Evolutionary conservation across 768 basidiomycete genomes (phyloP), one percentile per base, ranked within the genome.

Genomic region (Russula ochroleuca): DNA sequence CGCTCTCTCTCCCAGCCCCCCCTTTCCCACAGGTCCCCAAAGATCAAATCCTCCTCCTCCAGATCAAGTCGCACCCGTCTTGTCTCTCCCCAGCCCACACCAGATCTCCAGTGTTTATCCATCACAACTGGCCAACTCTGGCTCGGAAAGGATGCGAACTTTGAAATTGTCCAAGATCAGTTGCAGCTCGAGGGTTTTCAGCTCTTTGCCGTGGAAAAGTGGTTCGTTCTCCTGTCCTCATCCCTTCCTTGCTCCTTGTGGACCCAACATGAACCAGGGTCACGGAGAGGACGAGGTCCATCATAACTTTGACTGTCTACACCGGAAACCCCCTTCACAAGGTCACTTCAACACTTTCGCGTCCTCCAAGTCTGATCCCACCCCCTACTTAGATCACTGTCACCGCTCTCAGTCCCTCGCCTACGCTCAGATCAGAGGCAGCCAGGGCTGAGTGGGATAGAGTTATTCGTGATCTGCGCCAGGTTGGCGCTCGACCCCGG

Each of bases 121-220:
- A 2, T 43, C 19, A 57, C 63, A 28, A 23, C 64, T 7, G 71
- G 67, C 17, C 58, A 68, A 33, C 31, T 69, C 37, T 83, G 83
- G 81, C 73, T 83, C 19, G 79, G 78, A 1, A 70, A 75, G 11
- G 77, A 78, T 21, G 76, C 77, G 53, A 76, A 74, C 54, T 83
- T 86, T 65, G 79, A 81, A 69, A 73, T 83, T 60, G 78, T 78
- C 9, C 76, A 80, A 41, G 78, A 81, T 38, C 73, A 75, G 19
- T 68, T 85, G 51, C 75, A 83, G 50, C 70, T 90, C 25, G 71
- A 77, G 21, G 86, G 86, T 1, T 91, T 85, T 74, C 91, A 92
- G 75, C 79, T 93, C 61, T 94, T 92, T 71, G 91, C 90, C 0
- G 92, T 94, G 10, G 88, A 93, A 78, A 88, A 88, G 73, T 93